Percentiles rank a stretch among this genome's conserved stretches.
Evolutionary conservation across 306 rosid species (phyloP).

Genomic region (Malus orientalis): DNA sequence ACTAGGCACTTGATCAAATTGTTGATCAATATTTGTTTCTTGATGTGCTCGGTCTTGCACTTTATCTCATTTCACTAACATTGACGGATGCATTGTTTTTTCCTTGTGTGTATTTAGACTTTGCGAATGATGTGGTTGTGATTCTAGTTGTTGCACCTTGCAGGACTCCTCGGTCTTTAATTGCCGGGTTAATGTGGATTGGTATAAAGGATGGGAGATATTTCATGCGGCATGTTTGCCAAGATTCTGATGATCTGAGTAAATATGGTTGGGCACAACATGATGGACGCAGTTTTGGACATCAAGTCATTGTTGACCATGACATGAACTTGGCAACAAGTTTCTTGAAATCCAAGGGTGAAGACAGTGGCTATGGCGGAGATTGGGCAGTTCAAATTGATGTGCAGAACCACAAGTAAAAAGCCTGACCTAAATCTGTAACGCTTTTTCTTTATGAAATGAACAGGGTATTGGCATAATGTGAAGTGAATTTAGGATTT

Average conservation of each 20-base stretch:
- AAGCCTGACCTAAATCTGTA: slow-evolving; percentile 12
- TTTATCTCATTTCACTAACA: background rate
- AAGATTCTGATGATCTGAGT: slow-evolving; percentile 67
- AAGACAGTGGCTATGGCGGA: slow-evolving; percentile 90
- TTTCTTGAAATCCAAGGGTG: slow-evolving; percentile 71
- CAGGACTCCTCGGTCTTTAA: slow-evolving; percentile 85
- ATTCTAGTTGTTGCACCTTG: slow-evolving; percentile 1
- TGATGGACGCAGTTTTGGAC: slow-evolving; percentile 83
- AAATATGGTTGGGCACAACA: slow-evolving; percentile 81
- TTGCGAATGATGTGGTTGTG: slow-evolving; percentile 1
- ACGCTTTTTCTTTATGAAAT: background rate
- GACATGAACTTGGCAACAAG: slow-evolving; percentile 58
- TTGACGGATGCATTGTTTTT: background rate
- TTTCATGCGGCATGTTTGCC: slow-evolving; percentile 52
- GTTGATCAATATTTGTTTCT: background rate
- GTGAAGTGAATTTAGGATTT: background rate
- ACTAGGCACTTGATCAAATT: background rate
- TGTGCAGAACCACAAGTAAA: slow-evolving; percentile 48
- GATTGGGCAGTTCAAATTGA: slow-evolving; percentile 83
- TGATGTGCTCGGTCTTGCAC: background rate
- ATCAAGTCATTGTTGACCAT: slow-evolving; percentile 68
- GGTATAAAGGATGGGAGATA: slow-evolving; percentile 62
- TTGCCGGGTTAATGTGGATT: slow-evolving; percentile 95
- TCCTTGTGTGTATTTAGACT: background rate
- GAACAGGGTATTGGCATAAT: background rate